Conservation (phyloP, 2,329 filamentous ascomycete genomes). For the Fusarium xyrophilum region DNA sequence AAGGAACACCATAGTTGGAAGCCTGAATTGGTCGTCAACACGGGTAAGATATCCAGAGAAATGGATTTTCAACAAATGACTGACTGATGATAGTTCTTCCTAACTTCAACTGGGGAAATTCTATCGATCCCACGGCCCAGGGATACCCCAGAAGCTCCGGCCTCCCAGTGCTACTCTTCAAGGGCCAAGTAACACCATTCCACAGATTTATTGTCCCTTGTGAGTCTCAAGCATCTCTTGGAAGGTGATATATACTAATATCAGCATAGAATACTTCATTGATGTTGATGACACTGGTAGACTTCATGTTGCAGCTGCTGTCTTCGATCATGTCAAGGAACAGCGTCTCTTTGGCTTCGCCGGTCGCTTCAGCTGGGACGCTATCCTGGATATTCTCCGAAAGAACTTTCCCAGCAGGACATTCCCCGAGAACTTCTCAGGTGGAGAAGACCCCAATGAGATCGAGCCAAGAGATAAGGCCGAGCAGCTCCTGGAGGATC, state of each 20-base stretch:
- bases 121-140: constrained; percentile 41
- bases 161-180: constrained; percentile 30
- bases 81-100: constrained; percentile 34
- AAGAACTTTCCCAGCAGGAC: constrained; percentile 29
- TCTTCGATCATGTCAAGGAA: constrained; percentile 52
- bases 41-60: background rate
- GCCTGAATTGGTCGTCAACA: constrained; percentile 41
- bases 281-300: constrained; percentile 57
- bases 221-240: background rate
- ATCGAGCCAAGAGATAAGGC: constrained; percentile 22
- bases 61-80: accelerated
- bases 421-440: constrained; percentile 37
- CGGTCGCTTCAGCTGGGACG: constrained; percentile 54
- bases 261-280: constrained; percentile 50
- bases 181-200: constrained; percentile 13
- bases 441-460: constrained; percentile 16
- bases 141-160: constrained; percentile 36
- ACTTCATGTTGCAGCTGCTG: constrained; percentile 59
- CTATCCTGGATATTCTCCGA: constrained; percentile 45
- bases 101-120: constrained; percentile 39
- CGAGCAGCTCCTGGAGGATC: constrained; percentile 7
- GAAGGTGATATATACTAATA: background rate
- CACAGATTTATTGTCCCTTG: background rate
- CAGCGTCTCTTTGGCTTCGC: constrained; percentile 64
- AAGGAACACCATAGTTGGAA: constrained; percentile 33